Conservation (phyloP, 2,329 filamentous ascomycete species). For the Fusarium heterosporum region DNA sequence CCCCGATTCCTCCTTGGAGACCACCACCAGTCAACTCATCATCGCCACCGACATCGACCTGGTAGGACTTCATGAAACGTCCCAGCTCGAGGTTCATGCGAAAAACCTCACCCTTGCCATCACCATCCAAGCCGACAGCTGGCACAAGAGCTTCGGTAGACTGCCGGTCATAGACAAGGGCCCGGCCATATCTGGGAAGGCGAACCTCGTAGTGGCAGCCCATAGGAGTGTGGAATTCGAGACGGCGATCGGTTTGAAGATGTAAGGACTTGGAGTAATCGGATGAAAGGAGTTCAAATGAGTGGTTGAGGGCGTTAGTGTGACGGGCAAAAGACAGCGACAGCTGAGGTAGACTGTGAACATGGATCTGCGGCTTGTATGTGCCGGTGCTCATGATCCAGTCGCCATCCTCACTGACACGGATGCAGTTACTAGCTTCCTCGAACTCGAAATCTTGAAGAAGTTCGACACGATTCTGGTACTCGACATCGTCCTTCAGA, state of each 20-base stretch:
- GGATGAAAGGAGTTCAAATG: conserved; percentile 86
- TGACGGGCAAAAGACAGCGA: conserved; percentile 95
- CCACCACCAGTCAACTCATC: conserved; percentile 78
- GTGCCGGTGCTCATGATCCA: conserved; percentile 96
- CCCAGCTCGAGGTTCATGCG: conserved; percentile 91
- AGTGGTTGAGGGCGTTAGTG: conserved; percentile 90
- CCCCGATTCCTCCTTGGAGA: conserved; percentile 86
- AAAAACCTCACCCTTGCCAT: conserved; percentile 92
- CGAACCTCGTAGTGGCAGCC: conserved; percentile 91
- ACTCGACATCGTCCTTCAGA: conserved; percentile 91
- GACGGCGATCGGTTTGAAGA: conserved; percentile 87
- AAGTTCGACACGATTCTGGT: conserved; percentile 91
- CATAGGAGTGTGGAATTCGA: conserved; percentile 92
- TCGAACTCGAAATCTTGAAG: conserved; percentile 99
- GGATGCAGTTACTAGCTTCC: conserved; percentile 90
- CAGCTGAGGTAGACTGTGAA: conserved; percentile 93
- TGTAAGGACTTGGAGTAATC: conserved; percentile 97
- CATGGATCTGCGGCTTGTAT: conserved; percentile 79
- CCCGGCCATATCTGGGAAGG: conserved; percentile 91
- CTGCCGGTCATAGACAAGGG: conserved; percentile 84
- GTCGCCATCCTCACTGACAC: conserved; percentile 93
- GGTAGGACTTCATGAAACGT: conserved; percentile 93
- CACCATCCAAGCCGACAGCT: conserved; percentile 84
- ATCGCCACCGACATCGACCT: conserved; percentile 89
- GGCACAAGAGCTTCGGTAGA: conserved; percentile 89